Evolutionary conservation across 140 eudicot genomes (phyloP), one percentile per base, ranked within the genome.

Genomic region (Bidens hawaiensis): DNA sequence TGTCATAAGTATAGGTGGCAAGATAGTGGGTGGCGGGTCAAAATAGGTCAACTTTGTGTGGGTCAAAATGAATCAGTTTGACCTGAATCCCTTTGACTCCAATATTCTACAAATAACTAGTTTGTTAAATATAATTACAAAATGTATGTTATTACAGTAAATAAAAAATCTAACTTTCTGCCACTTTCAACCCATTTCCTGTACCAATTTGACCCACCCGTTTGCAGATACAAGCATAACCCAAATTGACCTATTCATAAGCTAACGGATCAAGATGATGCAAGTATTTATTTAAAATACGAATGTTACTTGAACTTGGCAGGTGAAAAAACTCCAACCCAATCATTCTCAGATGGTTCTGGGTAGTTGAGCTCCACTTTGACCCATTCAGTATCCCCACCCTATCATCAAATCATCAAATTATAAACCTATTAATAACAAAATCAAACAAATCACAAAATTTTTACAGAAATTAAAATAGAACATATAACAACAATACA

Each of bases 251-350:
- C 64, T 17, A 57, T 28, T 18, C 15, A 33, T 56, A 56, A 28
- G 62, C 3, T 28, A 56, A 57, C 4, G 15, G 17, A 16, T 57
- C 31, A 54, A 6, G 18, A 26, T 19, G 17, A 47, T 55, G 65
- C 31, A 43, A 2, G n/a, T n/a, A n/a, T n/a, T n/a, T n/a, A n/a
- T n/a, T n/a, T n/a, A n/a, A n/a, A n/a, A 36, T 23, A 60, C 15
- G 65, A 68, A 69, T 4, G 63, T 54, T 75, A 75, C 81, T 75
- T 64, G 72, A 75, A 75, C 0, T 69, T 55, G 43, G 81, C 76
- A 13, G 81, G 80, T 21, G 80, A 75, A 50, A 75, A 75, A 47
- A 75, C 80, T 53, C 76, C 80, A 69, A 75, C 68, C 80, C 80
- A 75, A 5, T 75, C 80, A 22, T 45, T 12, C 31, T 75, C 72